These are phyloP conservation scores for Phlegmacium glaucopus DNA, from an alignment of 768 basidiomycete species.

Conservation along the genomic window DNA sequence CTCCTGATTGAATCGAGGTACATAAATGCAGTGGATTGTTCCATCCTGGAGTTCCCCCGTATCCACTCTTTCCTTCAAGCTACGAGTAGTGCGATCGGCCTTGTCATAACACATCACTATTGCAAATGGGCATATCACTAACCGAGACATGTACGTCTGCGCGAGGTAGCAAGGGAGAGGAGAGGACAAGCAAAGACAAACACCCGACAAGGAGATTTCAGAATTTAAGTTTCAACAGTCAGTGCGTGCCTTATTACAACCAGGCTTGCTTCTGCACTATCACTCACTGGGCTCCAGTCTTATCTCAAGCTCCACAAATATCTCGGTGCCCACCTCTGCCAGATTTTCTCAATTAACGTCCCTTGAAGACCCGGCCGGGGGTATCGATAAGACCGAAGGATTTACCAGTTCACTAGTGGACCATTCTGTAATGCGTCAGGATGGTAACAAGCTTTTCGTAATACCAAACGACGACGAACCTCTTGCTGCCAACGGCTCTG, in stretches of 20 bases:
- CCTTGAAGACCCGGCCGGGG: constrained; percentile 20
- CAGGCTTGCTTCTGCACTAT: constrained; percentile 7
- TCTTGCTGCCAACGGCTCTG: background rate
- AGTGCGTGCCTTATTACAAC: constrained; percentile 8
- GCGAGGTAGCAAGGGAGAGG: constrained; percentile 13
- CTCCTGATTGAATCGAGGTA: too few relatives aligned
- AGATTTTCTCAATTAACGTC: constrained; percentile 1
- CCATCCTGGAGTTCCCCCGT: background rate
- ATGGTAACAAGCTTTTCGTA: constrained; percentile 21
- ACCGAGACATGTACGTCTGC: constrained; percentile 13
- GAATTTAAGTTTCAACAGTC: constrained; percentile 5
- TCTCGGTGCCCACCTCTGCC: background rate
- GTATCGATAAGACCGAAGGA: constrained; percentile 16
- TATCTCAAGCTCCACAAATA: background rate
- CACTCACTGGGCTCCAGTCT: constrained; percentile 5
- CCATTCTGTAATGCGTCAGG: constrained; percentile 31
- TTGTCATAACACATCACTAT: too few relatives aligned
- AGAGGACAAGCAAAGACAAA: constrained; percentile 19
- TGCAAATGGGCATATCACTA: constrained; percentile 9
- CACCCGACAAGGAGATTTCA: constrained; percentile 11
- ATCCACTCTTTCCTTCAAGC: background rate
- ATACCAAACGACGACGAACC: constrained; percentile 12
- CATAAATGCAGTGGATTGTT: too few relatives aligned
- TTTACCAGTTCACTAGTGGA: constrained; percentile 2
- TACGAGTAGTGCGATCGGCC: too few relatives aligned